Conservation (phyloP, 2,329 filamentous ascomycete species). For the Sarocladiaceae sp. region DNA sequence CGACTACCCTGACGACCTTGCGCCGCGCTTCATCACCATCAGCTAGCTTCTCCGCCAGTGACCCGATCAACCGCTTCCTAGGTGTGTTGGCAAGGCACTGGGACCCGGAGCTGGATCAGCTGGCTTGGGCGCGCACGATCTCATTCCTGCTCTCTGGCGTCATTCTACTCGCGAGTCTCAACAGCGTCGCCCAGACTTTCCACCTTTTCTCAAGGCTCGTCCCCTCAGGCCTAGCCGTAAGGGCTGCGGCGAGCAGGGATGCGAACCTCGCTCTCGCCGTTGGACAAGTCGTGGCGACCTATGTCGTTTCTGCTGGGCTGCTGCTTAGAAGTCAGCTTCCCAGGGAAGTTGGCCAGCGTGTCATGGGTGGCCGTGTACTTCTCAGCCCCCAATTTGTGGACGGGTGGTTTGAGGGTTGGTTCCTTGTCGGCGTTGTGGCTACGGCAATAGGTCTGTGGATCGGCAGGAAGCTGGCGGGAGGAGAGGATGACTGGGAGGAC, state of each 20-base stretch:
- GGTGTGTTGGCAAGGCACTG: conserved; percentile 78
- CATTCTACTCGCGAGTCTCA: conserved; percentile 77
- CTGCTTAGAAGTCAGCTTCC: conserved; percentile 76
- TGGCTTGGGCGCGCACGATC: conserved; percentile 80
- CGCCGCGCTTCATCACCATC: conserved; percentile 44
- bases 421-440: conserved; percentile 61
- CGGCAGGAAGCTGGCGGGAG: conserved; percentile 42
- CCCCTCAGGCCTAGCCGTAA: conserved; percentile 67
- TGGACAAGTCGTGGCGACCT: conserved; percentile 77
- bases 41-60: conserved; percentile 61
- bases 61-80: conserved; percentile 80
- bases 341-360: conserved; percentile 68
- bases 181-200: conserved; percentile 80
- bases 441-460: conserved; percentile 73
- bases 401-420: conserved; percentile 86
- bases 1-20: conserved; percentile 64
- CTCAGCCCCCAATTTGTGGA: conserved; percentile 58
- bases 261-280: conserved; percentile 71
- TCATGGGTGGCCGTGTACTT: conserved; percentile 49
- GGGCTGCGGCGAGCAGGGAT: conserved; percentile 53
- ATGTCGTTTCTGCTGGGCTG: conserved; percentile 77
- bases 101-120: conserved; percentile 77
- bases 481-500: conserved; percentile 52
- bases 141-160: conserved; percentile 79
- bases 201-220: conserved; percentile 74